phyloP scores from a whole-genome alignment of 2,329 filamentous ascomycete genomes.

The Stachybotrys elegans region DNA sequence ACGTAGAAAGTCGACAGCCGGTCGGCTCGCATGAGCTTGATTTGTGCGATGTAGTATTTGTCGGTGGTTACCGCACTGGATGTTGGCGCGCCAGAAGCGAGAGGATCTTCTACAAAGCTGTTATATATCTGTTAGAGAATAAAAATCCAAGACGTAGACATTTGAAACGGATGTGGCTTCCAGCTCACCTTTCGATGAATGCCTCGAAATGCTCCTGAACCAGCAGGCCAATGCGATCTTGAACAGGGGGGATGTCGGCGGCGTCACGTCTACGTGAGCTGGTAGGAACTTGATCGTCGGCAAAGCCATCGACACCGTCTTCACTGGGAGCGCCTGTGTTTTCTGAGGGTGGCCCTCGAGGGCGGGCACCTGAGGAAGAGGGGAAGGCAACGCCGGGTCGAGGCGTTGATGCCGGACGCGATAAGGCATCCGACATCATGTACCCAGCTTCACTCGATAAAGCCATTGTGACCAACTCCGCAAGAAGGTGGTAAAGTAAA shows the following conservation, averaged over 20 bases:
- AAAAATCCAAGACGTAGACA: conserved; percentile 3
- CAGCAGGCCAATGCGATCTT: conserved; percentile 70
- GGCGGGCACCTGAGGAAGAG: conserved; percentile 48
- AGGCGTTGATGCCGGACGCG: conserved; percentile 36
- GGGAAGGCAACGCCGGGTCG: conserved; percentile 37
- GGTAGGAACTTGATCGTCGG: conserved; percentile 57
- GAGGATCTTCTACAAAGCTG: conserved; percentile 65
- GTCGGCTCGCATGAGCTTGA: conserved; percentile 69
- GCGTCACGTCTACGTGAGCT: conserved; percentile 42
- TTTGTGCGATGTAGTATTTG: conserved; percentile 81
- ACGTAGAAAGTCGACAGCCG: conserved; percentile 81
- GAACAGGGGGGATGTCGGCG: conserved; percentile 61
- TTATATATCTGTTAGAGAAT: too few species aligned
- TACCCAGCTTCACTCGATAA: conserved; percentile 52
- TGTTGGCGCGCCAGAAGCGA: conserved; percentile 55
- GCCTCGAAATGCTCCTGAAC: conserved; percentile 73
- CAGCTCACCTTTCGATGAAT: conserved; percentile 70
- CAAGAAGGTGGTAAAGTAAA: neutral
- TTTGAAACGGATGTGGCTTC: too few species aligned
- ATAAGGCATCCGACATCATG: conserved; percentile 52
- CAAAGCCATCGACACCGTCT: conserved; percentile 57
- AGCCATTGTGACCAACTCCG: conserved; percentile 31
- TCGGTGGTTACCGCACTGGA: conserved; percentile 70
- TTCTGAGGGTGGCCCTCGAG: conserved; percentile 58
- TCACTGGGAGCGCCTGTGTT: conserved; percentile 56